Evolutionary conservation across 257 asterid species (phyloP).

Genomic region (Fraxinus cuspidata): DNA sequence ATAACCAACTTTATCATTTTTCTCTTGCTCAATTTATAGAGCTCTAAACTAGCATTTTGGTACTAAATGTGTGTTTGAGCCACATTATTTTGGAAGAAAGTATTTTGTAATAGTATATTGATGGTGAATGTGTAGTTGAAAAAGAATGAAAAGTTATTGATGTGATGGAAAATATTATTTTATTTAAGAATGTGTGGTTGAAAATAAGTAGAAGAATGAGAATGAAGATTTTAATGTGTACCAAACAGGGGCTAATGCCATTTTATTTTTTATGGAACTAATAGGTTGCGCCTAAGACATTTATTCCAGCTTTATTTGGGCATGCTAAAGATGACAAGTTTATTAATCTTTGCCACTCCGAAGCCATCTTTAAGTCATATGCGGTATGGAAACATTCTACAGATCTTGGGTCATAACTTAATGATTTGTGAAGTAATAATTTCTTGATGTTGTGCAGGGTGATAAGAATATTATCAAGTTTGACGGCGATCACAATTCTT

Average conservation of each 20-base stretch:
- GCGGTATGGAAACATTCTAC: slow-evolving; percentile 49
- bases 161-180: no score
- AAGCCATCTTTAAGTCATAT: slow-evolving; percentile 71
- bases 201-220: no score
- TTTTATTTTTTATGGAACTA: slow-evolving; percentile 22
- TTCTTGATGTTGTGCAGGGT: slow-evolving; percentile 63
- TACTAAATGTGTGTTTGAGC: no score
- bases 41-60: slow-evolving; percentile 19
- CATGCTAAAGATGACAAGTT: slow-evolving; percentile 94
- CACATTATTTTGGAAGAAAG: no score
- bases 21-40: slow-evolving; percentile 14
- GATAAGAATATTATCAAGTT: slow-evolving; percentile 90
- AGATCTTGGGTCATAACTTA: slow-evolving; percentile 15
- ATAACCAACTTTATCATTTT: slow-evolving; percentile 2
- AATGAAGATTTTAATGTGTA: no score
- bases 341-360: slow-evolving; percentile 80
- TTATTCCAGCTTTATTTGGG: slow-evolving; percentile 91
- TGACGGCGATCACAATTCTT: slow-evolving; percentile 97
- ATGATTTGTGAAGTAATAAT: slow-evolving; percentile 13
- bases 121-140: no score
- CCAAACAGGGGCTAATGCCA: no score
- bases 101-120: no score
- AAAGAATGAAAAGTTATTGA: no score
- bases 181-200: no score
- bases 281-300: slow-evolving; percentile 89